Conservation (phyloP, 23 red algal genomes). For the Gracilaria caudata region DNA sequence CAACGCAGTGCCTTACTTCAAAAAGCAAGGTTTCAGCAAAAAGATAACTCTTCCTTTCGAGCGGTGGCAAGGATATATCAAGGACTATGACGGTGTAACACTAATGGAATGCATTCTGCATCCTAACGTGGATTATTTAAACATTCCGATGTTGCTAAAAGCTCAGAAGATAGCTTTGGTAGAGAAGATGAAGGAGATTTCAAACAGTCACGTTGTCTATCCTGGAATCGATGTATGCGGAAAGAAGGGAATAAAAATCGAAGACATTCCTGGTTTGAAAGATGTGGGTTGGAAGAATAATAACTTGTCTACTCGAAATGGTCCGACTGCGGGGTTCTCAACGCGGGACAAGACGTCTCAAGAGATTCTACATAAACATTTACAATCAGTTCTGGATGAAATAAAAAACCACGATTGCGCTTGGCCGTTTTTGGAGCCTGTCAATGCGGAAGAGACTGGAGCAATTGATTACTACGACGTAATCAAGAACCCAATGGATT, state of each 20-base stretch:
- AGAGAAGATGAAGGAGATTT: constrained; percentile 95
- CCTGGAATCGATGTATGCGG: constrained; percentile 86
- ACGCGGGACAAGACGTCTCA: constrained; percentile 73
- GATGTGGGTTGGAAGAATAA: constrained; percentile 75
- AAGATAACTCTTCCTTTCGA: constrained; percentile 93
- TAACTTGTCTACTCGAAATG: constrained; percentile 61
- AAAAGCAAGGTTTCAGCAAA: constrained; percentile 99
- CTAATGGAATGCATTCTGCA: constrained; percentile 97
- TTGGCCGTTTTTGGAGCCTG: constrained; percentile 99
- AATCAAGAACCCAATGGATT: constrained; percentile 99
- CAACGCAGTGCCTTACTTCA: constrained; percentile 98
- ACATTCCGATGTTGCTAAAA: constrained; percentile 94
- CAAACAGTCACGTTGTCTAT: constrained; percentile 90
- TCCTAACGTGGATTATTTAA: constrained; percentile 92
- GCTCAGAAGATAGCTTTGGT: constrained; percentile 95
- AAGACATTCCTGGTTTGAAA: constrained; percentile 92
- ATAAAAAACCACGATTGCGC: constrained; percentile 91
- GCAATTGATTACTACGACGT: constrained; percentile 98
- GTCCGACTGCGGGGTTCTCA: constrained; percentile 62
- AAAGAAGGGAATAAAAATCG: constrained; percentile 78
- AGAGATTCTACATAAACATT: constrained; percentile 84
- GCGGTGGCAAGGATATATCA: constrained; percentile 98
- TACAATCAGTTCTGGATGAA: constrained; percentile 92
- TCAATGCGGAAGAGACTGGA: constrained; percentile 94
- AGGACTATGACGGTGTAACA: constrained; percentile 98